phyloP scores from a whole-genome alignment of 169 alveolate genomes.

The Plasmodium billcollinsi region DNA sequence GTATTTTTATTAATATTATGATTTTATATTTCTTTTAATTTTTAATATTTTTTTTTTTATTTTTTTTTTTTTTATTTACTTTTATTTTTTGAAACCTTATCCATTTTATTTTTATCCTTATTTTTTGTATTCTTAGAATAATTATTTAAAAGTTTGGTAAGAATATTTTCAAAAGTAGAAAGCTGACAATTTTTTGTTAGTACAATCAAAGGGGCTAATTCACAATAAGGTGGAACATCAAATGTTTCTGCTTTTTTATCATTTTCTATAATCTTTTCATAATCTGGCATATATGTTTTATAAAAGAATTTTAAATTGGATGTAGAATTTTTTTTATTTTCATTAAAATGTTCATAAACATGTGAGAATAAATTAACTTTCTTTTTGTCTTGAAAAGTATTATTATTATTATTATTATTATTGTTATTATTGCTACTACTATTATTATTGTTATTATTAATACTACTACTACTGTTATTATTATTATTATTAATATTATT shows the following conservation, averaged over 20 bases:
- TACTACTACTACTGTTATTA: too few relatives aligned
- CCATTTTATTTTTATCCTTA: conserved; percentile 17
- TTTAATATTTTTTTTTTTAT: too few relatives aligned
- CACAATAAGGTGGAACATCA: conserved; percentile 87
- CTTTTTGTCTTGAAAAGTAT: background rate
- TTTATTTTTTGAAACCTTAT: conserved; percentile 7
- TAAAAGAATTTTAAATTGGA: conserved; percentile 60
- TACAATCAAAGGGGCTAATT: conserved; percentile 79
- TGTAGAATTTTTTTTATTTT: conserved; percentile 36
- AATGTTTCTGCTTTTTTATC: conserved; percentile 66
- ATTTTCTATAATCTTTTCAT: conserved; percentile 70
- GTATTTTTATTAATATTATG: background rate
- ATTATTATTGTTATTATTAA: too few relatives aligned
- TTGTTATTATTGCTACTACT: background rate
- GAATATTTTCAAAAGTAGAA: conserved; percentile 77
- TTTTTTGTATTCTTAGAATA: conserved; percentile 39
- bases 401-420: background rate
- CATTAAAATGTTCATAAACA: conserved; percentile 63
- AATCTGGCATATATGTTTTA: conserved; percentile 76
- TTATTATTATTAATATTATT: background rate
- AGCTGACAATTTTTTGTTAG: conserved; percentile 80
- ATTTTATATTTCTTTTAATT: background rate
- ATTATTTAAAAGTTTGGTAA: conserved; percentile 72
- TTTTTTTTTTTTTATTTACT: background rate
- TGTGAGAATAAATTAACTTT: conserved; percentile 54